phyloP scores from a whole-genome alignment of 352 stramenopile species.

The Phytophthora sansomeana region DNA sequence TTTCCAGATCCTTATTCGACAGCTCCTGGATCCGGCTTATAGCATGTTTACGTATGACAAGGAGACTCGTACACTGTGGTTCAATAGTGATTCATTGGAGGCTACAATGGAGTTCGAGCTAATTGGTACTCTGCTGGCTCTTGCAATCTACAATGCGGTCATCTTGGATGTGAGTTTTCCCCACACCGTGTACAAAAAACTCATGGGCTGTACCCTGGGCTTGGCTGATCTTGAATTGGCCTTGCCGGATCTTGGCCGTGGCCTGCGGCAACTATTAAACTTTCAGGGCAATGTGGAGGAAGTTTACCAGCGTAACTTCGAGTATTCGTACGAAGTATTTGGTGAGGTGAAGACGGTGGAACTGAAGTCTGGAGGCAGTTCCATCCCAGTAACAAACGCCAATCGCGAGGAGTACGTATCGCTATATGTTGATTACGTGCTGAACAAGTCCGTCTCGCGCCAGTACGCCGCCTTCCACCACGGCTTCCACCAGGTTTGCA shows the following conservation, averaged over 20 bases:
- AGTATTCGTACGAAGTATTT: conserved; percentile 86
- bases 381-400: conserved; percentile 65
- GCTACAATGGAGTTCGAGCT: conserved; percentile 88
- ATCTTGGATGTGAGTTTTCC: conserved; percentile 87
- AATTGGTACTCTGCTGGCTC: conserved; percentile 80
- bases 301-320: conserved; percentile 77
- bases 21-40: conserved; percentile 77
- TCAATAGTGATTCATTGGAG: conserved; percentile 86
- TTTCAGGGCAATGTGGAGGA: conserved; percentile 78
- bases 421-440: conserved; percentile 78
- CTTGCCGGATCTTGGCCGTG: conserved; percentile 67
- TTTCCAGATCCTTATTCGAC: conserved; percentile 83
- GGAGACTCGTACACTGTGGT: conserved; percentile 76
- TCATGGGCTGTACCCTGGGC: conserved; percentile 62
- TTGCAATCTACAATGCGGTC: conserved; percentile 89
- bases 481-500: conserved; percentile 81
- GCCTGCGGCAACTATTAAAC: conserved; percentile 67
- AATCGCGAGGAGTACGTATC: conserved; percentile 80
- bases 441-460: conserved; percentile 63
- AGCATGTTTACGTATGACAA: conserved; percentile 86
- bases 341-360: conserved; percentile 83
- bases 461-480: conserved; percentile 81
- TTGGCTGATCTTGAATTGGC: conserved; percentile 67
- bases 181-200: conserved; percentile 85
- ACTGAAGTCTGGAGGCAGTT: conserved; percentile 65